Evolutionary conservation across 140 eudicot species (phyloP).

Genomic region (Senecio squalidus): DNA sequence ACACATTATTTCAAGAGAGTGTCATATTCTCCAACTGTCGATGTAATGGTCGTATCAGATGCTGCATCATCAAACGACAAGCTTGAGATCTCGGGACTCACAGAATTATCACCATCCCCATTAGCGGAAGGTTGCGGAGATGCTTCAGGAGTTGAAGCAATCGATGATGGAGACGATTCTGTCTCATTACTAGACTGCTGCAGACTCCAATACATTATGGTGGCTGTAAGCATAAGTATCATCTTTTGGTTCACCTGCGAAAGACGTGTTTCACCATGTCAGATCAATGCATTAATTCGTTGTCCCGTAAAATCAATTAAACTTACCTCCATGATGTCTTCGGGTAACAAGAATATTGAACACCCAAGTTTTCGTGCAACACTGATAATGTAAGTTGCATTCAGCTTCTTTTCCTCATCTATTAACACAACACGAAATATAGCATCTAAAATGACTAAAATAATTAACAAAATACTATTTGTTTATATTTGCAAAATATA

Average conservation of each 20-base stretch:
- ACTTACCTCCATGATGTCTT: slow-evolving; percentile 89
- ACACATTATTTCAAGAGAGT: slow-evolving; percentile 9
- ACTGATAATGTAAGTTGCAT: slow-evolving; percentile 93
- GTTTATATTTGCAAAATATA: background rate
- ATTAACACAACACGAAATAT: background rate
- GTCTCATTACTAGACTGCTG: slow-evolving; percentile 52
- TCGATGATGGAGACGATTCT: slow-evolving; percentile 48
- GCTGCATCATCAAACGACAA: slow-evolving; percentile 40
- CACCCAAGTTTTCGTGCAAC: slow-evolving; percentile 98
- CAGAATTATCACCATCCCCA: slow-evolving; percentile 38
- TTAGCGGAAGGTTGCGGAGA: slow-evolving; percentile 44
- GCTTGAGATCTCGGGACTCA: slow-evolving; percentile 32
- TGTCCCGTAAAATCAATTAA: background rate
- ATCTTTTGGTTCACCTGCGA: slow-evolving; percentile 88
- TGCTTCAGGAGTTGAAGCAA: slow-evolving; percentile 31
- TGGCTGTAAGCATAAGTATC: slow-evolving; percentile 86
- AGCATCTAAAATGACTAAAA: background rate
- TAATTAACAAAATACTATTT: background rate
- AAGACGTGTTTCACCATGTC: background rate
- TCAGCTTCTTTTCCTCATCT: slow-evolving; percentile 94
- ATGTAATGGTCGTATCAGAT: slow-evolving; percentile 31
- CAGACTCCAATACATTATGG: slow-evolving; percentile 96
- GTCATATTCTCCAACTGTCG: slow-evolving; percentile 18
- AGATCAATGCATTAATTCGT: background rate
- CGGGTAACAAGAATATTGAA: slow-evolving; percentile 85